These are phyloP conservation scores for Apiotrichum siamense DNA, from an alignment of 1,284 basidiomycete genomes.

Conservation along the genomic window DNA sequence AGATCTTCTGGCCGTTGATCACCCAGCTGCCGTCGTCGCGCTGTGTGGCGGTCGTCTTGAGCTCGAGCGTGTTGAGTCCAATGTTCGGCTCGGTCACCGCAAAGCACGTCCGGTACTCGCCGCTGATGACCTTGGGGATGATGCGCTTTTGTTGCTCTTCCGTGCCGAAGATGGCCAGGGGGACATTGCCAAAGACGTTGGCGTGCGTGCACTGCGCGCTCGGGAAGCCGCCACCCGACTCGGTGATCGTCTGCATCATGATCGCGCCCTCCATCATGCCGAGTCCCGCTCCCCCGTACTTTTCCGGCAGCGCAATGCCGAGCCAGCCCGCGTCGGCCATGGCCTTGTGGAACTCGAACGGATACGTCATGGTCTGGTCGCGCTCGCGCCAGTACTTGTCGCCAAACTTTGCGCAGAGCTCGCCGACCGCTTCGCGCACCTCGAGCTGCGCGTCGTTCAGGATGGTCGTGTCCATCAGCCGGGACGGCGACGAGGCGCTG, in stretches of 20 bases:
- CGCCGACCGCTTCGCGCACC: constrained; percentile 11
- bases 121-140: constrained; percentile 17
- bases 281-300: constrained; percentile 13
- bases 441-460: constrained; percentile 15
- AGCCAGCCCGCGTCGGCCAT: constrained; percentile 16
- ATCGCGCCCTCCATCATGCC: constrained; percentile 12
- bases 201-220: constrained; percentile 17
- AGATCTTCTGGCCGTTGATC: constrained; percentile 19
- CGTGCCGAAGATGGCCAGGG: constrained; percentile 16
- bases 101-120: constrained; percentile 17
- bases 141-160: constrained; percentile 11
- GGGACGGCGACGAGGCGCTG: background rate
- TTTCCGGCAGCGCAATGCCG: constrained; percentile 15
- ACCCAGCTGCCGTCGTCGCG: constrained; percentile 9
- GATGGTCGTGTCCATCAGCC: constrained; percentile 16
- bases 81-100: constrained; percentile 16
- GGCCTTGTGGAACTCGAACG: constrained; percentile 19
- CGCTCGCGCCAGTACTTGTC: constrained; percentile 19
- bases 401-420: constrained; percentile 4
- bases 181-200: constrained; percentile 17
- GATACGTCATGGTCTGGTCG: constrained; percentile 10
- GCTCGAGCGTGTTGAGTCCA: constrained; percentile 17
- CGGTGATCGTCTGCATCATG: constrained; percentile 22
- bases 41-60: constrained; percentile 16
- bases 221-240: constrained; percentile 16